Conservation (phyloP, 768 basidiomycete genomes). For the Dentipellis sp. region DNA sequence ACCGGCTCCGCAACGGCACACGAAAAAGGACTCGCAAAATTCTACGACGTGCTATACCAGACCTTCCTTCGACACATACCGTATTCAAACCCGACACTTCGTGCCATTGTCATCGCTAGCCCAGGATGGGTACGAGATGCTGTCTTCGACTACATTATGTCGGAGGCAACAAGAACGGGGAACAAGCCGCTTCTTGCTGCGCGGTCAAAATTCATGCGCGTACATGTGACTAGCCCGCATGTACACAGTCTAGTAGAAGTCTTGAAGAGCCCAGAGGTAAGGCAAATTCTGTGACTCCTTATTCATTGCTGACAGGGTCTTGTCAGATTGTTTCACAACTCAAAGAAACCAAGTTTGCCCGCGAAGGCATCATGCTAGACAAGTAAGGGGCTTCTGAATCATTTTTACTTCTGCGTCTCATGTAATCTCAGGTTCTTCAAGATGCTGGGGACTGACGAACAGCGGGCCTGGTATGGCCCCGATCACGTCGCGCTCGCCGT, state of each 20-base stretch:
- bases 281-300: neutral
- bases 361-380: constrained; percentile 87
- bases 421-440: constrained; percentile 75
- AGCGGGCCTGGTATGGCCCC: constrained; percentile 98
- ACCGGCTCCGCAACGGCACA: constrained; percentile 78
- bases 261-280: constrained; percentile 87
- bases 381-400: constrained; percentile 43
- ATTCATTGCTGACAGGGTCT: neutral
- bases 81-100: constrained; percentile 58
- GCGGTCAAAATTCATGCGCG: constrained; percentile 78
- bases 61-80: constrained; percentile 89
- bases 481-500: constrained; percentile 89
- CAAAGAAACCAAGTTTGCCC: constrained; percentile 94
- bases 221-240: constrained; percentile 89
- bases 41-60: constrained; percentile 78
- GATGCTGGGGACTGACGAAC: constrained; percentile 90
- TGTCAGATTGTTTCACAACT: constrained; percentile 60
- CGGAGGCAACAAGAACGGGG: constrained; percentile 68
- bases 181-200: constrained; percentile 79
- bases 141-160: constrained; percentile 75
- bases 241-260: constrained; percentile 95
- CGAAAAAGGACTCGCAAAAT: constrained; percentile 83
- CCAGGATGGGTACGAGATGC: constrained; percentile 94
- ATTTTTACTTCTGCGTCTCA: no score
- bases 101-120: constrained; percentile 91